A percentile compares a stretch with the other conserved stretches of the same genome.
Conservation (phyloP, 306 rosid genomes). For the Rosa lucieae region DNA sequence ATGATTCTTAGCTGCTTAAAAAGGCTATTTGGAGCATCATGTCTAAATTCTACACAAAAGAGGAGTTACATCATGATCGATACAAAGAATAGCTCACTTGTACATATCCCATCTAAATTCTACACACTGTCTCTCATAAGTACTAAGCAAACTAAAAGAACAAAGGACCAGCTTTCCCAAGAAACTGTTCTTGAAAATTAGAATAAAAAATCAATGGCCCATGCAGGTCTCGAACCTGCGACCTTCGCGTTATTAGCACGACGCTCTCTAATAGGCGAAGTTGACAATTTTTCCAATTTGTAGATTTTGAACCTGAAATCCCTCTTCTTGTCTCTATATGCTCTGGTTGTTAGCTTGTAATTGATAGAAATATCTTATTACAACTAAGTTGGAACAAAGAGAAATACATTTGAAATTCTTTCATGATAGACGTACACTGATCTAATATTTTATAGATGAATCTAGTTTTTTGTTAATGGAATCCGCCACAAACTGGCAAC, state of each 20-base stretch:
- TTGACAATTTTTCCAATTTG: too few species aligned
- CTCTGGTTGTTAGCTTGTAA: neutral
- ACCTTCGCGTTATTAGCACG: slow-evolving; percentile 18
- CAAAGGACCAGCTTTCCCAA: neutral
- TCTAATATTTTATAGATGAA: neutral
- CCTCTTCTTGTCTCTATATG: neutral
- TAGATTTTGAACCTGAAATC: too few species aligned
- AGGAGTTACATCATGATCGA: too few species aligned
- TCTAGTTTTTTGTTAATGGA: neutral
- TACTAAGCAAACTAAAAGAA: too few species aligned
- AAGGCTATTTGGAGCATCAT: neutral
- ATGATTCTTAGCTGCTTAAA: neutral
- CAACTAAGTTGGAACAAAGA: neutral
- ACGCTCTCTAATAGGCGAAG: neutral
- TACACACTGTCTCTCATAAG: too few species aligned
- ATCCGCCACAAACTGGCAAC: neutral
- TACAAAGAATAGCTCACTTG: too few species aligned
- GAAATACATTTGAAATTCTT: neutral
- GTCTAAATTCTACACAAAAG: neutral
- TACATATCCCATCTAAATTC: too few species aligned
- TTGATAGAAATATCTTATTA: neutral
- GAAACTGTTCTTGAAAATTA: too few species aligned
- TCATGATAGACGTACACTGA: neutral
- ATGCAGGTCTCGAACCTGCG: slow-evolving; percentile 23
- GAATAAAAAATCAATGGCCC: neutral